phyloP scores from a whole-genome alignment of 306 rosid genomes.

The Amphicarpaea edgeworthii region DNA sequence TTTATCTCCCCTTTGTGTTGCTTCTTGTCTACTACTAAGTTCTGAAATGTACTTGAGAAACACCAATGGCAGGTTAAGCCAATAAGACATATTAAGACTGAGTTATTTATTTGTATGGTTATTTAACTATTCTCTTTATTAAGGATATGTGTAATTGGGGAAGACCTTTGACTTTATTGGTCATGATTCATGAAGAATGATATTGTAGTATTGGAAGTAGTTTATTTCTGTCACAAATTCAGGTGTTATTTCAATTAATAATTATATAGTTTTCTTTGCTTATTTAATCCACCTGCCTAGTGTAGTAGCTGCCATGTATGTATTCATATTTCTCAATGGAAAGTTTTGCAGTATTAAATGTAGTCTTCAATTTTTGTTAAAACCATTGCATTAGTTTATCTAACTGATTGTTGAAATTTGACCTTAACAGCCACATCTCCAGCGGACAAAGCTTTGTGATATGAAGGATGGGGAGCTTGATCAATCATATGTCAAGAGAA shows the following conservation, averaged over 20 bases:
- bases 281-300: slow-evolving; percentile 10
- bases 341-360: slow-evolving; percentile 6
- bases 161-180: slow-evolving; percentile 3
- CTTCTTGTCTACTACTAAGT: not conserved
- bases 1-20: not conserved
- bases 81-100: not conserved
- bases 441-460: slow-evolving; percentile 95
- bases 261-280: not conserved
- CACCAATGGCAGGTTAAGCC: not conserved
- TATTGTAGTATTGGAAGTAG: not conserved
- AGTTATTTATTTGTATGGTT: not conserved
- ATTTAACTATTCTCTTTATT: slow-evolving; percentile 24
- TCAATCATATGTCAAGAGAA: slow-evolving; percentile 69
- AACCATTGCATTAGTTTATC: slow-evolving; percentile 3
- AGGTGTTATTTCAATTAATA: slow-evolving; percentile 15
- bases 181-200: slow-evolving; percentile 11
- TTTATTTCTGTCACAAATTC: slow-evolving; percentile 9
- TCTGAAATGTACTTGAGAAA: slow-evolving; percentile 29
- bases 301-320: not conserved
- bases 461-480: slow-evolving; percentile 92
- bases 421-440: slow-evolving; percentile 88
- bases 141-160: not conserved
- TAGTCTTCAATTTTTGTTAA: slow-evolving; percentile 12
- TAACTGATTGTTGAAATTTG: slow-evolving; percentile 38
- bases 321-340: slow-evolving; percentile 6